Evolutionary conservation across 345 rosid genomes (phyloP), one percentile per base, ranked within the genome.

Genomic region (Citrus glauca): DNA sequence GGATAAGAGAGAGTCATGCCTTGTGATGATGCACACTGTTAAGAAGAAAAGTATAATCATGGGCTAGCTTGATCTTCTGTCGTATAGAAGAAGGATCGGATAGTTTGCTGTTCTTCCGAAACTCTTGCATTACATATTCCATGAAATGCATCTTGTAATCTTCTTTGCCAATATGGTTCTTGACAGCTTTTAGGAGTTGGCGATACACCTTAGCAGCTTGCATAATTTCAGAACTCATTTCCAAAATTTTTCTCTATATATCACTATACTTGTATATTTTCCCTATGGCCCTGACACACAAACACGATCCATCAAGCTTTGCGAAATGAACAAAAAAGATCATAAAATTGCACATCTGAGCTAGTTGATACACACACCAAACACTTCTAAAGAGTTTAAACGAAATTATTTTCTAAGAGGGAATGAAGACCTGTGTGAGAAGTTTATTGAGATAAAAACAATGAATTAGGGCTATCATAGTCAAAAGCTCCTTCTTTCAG

Each of bases 11-110:
- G 61, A 75, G 67, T 32, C 72, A 14, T 69, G 92, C 97, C 98
- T 87, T 90, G 83, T 94, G 99, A 80, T 91, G 91, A 79, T 94
- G 98, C 66, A 96, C 90, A 66, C 92, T 89, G 80, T 87, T 88
- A 72, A 92, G 89, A 64, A 91, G 85, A 77, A 81, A 87, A 3
- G 91, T 85, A 78, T 94, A 92, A 55, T 94, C 88, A 4, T 82
- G 86, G 35, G 94, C 97, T 45, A 92, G 91, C 77, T 83, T 91
- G 28, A 93, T 77, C 78, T 85, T 92, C 85, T 88, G 91, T 75
- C 78, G 82, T 30, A 80, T 66, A 5, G 75, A 73, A 20, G 81
- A 81, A 25, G 81, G 85, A 70, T 87, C 90, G 0, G 57, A 42
- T 8, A 86, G 60, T 63, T 67, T 72, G 14, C 77, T 57, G 57